These are phyloP conservation scores for Hypoxylon sp. DNA, from an alignment of 2,329 filamentous ascomycete genomes.

Conservation along the genomic window DNA sequence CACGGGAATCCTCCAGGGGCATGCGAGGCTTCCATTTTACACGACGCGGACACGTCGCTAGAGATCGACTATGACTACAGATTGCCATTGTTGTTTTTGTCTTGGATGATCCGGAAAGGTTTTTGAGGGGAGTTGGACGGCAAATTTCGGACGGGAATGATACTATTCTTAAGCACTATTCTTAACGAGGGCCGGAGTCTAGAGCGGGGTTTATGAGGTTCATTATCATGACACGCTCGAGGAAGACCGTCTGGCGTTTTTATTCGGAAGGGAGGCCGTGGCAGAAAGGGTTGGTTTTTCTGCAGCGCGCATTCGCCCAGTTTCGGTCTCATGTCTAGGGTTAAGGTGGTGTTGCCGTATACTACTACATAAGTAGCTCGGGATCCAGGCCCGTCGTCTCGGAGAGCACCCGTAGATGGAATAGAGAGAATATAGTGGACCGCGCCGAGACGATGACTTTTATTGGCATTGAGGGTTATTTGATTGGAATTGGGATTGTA, in stretches of 20 bases:
- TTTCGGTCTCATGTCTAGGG: conserved; percentile 20
- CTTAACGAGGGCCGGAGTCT: conserved; percentile 47
- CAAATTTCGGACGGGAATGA: conserved; percentile 31
- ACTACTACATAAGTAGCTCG: conserved; percentile 18
- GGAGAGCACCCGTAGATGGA: conserved; percentile 25
- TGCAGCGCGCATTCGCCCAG: conserved; percentile 15
- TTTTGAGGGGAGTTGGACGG: conserved; percentile 37
- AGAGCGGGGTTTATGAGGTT: conserved; percentile 45
- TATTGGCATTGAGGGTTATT: conserved; percentile 2
- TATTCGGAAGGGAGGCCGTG: conserved; percentile 14
- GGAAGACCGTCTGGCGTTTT: conserved; percentile 49
- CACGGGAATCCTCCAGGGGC: conserved; percentile 10
- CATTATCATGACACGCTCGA: conserved; percentile 49
- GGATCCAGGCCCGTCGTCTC: conserved; percentile 13
- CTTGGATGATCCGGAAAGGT: conserved; percentile 33
- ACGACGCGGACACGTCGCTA: conserved; percentile 16
- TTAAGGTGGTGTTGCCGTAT: conserved; percentile 12
- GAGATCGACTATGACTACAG: conserved; percentile 40
- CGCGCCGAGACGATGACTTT: conserved; percentile 21
- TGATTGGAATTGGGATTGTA: conserved; percentile 21
- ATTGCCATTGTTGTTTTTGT: conserved; percentile 40
- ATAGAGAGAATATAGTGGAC: conserved; percentile 37
- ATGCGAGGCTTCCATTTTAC: conserved; percentile 10
- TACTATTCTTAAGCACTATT: conserved; percentile 25
- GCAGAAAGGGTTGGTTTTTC: conserved; percentile 29